Evolutionary conservation across 1,284 basidiomycete species (phyloP).

Genomic region (Sparassis latifolia): DNA sequence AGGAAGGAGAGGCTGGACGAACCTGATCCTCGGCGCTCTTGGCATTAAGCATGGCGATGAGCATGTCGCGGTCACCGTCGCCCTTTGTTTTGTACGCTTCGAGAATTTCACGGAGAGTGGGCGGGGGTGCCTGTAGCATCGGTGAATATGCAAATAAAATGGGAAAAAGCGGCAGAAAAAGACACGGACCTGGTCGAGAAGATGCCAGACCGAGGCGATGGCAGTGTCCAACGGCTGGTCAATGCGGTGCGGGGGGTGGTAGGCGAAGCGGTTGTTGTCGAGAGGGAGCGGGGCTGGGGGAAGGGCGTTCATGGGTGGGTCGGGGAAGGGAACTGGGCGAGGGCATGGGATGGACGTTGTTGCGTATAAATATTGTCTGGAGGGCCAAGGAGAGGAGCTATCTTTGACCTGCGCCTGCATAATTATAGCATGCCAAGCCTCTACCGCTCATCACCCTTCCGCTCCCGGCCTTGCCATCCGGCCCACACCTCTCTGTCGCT

Average conservation of each 20-base stretch:
- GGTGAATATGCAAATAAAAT: constrained; percentile 20
- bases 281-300: constrained; percentile 18
- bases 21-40: constrained; percentile 88
- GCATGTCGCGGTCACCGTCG: constrained; percentile 85
- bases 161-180: constrained; percentile 26
- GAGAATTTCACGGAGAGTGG: constrained; percentile 77
- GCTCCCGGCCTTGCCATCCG: background rate
- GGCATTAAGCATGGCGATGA: constrained; percentile 82
- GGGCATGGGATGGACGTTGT: constrained; percentile 11
- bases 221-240: constrained; percentile 26
- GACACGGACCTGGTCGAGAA: constrained; percentile 40
- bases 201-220: constrained; percentile 37
- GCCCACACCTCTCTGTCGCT: no score
- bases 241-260: constrained; percentile 16
- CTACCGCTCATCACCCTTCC: background rate
- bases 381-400: constrained; percentile 26
- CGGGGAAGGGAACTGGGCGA: constrained; percentile 11
- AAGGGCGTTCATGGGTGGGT: constrained; percentile 18
- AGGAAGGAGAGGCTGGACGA: constrained; percentile 14
- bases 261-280: constrained; percentile 20
- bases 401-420: constrained; percentile 22
- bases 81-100: constrained; percentile 77
- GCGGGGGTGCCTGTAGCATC: constrained; percentile 55
- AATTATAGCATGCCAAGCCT: constrained; percentile 29
- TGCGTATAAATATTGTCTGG: constrained; percentile 23